Evolutionary conservation across 768 basidiomycete species (phyloP), one percentile per base, ranked within the genome.

Genomic region (Fomitopsis pulvina): DNA sequence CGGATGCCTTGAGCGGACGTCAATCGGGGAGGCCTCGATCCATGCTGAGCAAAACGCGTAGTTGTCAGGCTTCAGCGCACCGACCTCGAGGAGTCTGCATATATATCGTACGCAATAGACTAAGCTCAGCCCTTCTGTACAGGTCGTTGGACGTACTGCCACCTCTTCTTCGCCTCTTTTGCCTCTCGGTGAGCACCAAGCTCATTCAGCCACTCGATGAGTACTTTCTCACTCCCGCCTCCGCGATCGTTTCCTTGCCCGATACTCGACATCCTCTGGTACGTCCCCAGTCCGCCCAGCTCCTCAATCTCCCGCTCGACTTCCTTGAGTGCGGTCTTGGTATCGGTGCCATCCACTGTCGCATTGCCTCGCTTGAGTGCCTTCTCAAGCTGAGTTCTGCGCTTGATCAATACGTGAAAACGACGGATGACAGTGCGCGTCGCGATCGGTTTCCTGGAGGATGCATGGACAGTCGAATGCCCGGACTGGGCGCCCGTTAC

Each of bases 61-160:
- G 65, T 94, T 96, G 58, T 90, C 85, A 9, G 86, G 88, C 53
- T 78, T 82, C 40, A 96, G 71, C 11, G 93, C 92, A 0, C 93
- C 92, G 1, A 94, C 86, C 68, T 96, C 92, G 4, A 96, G 76
- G 47, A 95, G 67, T 46, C 92, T 94, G 18, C 38, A 39, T 20
- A 22, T 27, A 7, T 9, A 40, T 5, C 22, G 14, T 40, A 2
- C 12, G 12, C 25, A n/a, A 20, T 20, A 26, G 28, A 12, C n/a
- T 28, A 30, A 20, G 12, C 22, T 11, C 43, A 26, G 8, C n/a
- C 3, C 18, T 38, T 2, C 12, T 26, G 37, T 26, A 26, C 20
- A 6, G 22, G 41, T 8, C 29, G 22, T 27, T 18, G 16, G 75
- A 79, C 71, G 64, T 30, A 73, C 64, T 63, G 70, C 62, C 61